Evolutionary conservation across 495 filamentous ascomycete species (phyloP), one percentile per base, ranked within the genome.

Genomic region (Cercophora sp.): DNA sequence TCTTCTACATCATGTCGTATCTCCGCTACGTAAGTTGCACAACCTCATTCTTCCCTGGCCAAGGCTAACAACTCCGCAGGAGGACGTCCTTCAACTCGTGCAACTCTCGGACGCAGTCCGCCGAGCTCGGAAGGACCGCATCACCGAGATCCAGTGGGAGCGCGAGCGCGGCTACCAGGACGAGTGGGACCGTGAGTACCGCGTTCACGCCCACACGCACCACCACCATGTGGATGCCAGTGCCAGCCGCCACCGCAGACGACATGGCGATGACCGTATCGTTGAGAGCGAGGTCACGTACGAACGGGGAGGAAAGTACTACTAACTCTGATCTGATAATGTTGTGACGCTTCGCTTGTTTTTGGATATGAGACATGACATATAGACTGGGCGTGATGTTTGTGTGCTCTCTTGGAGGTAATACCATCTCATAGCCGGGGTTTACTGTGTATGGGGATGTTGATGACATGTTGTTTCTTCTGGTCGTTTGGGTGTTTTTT

Each of bases 1-100:
- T 88, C 68, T 97, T 87, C 69, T 97, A 96, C 62, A 80, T 98
- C 29, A 91, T 96, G 72, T 85, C 91, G 51, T 96, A 94, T 68
- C 78, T 98, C 35, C 76, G 80, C 54, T 88, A 92, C 65, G 91
- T 95, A 78, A 76, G 89, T 81, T 15, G 29, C 16, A 40, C 29
- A n/a, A n/a, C n/a, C n/a, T n/a, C 25, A 16, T 20, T 42, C 47
- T 5, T 8, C 22, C 25, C 24, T 27, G 18, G 39, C 32, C 31
- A 11, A 19, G 20, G 32, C 64, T 72, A 53, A 67, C 55, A 39
- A 31, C 32, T 50, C 50, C 65, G 54, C 60, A 96, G 89, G 88
- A 93, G 52, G 89, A 97, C 57, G 90, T 98, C 22, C 79, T 86
- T 35, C 78, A 85, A 64, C 84, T 97, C 9, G 85, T 95, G 41